Evolutionary conservation across 257 asterid genomes (phyloP).

Genomic region (Fraxinus quadrangulata): DNA sequence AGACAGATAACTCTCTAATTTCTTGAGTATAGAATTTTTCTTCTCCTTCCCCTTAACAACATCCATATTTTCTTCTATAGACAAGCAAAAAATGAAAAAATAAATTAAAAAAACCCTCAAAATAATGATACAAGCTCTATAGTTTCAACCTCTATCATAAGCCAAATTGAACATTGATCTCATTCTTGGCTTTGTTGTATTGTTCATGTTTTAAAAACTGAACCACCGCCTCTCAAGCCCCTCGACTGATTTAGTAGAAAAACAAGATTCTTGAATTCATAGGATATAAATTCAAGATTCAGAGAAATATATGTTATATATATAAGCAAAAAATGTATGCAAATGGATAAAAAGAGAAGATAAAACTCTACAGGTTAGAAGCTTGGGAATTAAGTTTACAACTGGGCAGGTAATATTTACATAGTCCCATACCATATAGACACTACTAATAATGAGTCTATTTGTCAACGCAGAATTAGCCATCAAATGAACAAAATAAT

Average conservation of each 20-base stretch:
- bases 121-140: background rate
- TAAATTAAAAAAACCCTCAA: background rate
- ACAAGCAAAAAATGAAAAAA: background rate
- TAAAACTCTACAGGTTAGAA: background rate
- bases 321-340: background rate
- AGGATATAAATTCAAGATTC: background rate
- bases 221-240: background rate
- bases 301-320: background rate
- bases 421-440: background rate
- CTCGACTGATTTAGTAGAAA: background rate
- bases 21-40: constrained; percentile 11
- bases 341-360: background rate
- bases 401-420: background rate
- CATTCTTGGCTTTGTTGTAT: constrained; percentile 34
- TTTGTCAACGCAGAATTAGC: constrained; percentile 4
- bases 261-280: background rate
- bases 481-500: background rate
- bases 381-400: background rate
- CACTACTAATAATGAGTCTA: background rate
- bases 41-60: constrained; percentile 1
- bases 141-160: constrained; percentile 48
- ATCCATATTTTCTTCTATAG: constrained; percentile 3
- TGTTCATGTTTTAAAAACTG: constrained; percentile 27
- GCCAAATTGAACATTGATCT: constrained; percentile 44
- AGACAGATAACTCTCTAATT: constrained; percentile 35